Evolutionary conservation across 257 asterid species (phyloP).

Genomic region (Solanum sitiens): DNA sequence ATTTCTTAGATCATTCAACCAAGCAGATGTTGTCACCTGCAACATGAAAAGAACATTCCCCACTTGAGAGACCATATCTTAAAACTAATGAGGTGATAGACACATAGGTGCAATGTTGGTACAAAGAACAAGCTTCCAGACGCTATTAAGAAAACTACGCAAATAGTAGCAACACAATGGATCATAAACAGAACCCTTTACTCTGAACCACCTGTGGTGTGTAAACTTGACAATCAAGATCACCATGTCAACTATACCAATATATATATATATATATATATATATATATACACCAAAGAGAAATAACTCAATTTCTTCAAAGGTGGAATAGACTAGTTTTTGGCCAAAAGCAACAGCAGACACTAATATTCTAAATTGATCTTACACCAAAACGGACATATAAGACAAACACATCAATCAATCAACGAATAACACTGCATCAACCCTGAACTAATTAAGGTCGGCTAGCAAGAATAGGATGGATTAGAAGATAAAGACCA

Average conservation of each 20-base stretch:
- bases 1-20: slow-evolving; percentile 89
- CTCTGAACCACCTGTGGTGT: neutral
- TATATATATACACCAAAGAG: neutral
- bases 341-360: neutral
- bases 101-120: neutral
- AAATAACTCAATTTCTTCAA: neutral
- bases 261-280: neutral
- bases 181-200: neutral
- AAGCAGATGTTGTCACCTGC: slow-evolving; percentile 97
- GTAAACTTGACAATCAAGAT: neutral
- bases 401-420: neutral
- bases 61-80: neutral
- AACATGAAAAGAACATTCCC: neutral
- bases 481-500: neutral
- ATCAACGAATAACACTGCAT: neutral
- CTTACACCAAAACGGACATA: neutral
- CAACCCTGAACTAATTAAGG: neutral
- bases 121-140: neutral
- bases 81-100: neutral
- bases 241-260: neutral
- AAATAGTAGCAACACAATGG: neutral
- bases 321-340: neutral
- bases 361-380: neutral
- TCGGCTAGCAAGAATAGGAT: neutral
- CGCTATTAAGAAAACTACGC: neutral